Conservation (phyloP, 1,284 basidiomycete genomes). For the Ceratobasidium sp. region DNA sequence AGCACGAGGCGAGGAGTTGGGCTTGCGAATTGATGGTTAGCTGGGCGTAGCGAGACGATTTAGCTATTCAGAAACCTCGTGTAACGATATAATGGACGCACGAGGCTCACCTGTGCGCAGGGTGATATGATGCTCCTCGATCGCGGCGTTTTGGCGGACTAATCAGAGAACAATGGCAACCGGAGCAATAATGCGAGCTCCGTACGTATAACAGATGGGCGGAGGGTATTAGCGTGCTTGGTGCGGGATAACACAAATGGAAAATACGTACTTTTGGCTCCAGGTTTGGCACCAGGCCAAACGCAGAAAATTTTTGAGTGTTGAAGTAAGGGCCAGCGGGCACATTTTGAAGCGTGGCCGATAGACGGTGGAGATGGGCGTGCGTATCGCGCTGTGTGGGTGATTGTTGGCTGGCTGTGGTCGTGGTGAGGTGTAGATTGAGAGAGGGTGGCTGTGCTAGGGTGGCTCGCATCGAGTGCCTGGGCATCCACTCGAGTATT, state of each 20-base stretch:
- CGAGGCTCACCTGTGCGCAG: slow-evolving; percentile 12
- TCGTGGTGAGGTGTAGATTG: too few relatives aligned
- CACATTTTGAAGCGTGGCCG: too few relatives aligned
- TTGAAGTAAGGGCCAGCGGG: too few relatives aligned
- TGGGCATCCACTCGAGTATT: too few relatives aligned
- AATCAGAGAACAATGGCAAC: neutral
- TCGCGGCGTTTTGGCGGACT: neutral
- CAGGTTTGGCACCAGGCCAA: too few relatives aligned
- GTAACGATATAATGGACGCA: neutral
- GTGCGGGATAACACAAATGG: neutral
- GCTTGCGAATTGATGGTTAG: neutral
- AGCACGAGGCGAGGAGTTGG: neutral
- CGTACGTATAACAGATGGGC: neutral
- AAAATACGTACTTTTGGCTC: neutral
- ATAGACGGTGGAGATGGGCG: too few relatives aligned
- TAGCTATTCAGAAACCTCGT: neutral
- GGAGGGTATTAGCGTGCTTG: neutral
- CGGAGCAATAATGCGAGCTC: neutral
- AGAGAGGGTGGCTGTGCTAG: too few relatives aligned
- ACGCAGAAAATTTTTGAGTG: too few relatives aligned
- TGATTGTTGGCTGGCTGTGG: too few relatives aligned
- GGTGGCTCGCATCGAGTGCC: too few relatives aligned
- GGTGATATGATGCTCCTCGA: neutral
- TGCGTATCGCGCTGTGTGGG: too few relatives aligned
- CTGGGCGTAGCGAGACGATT: neutral